Percentiles rank a stretch among this genome's conserved stretches.
Evolutionary conservation across 116 monocot genomes (phyloP).

Genomic region (Trichopus zeylanicus): DNA sequence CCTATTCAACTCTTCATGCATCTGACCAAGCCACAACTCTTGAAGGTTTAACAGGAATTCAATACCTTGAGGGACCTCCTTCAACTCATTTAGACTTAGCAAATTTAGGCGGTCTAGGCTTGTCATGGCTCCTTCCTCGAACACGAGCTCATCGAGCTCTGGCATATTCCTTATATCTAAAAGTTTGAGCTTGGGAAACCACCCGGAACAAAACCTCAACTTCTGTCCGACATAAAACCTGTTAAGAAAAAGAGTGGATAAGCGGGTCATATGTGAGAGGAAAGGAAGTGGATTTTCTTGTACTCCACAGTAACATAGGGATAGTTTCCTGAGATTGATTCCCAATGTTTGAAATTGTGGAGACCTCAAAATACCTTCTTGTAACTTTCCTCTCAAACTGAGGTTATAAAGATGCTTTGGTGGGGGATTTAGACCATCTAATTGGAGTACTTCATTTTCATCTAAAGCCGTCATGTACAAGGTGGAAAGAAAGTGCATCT

Average conservation of each 20-base stretch:
- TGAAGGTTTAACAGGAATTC: neutral
- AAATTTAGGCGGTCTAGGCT: neutral
- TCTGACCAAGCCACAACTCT: neutral
- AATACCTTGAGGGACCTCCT: neutral
- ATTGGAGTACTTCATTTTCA: neutral
- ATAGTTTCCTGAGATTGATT: neutral
- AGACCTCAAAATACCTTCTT: too few species aligned
- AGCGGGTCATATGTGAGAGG: neutral
- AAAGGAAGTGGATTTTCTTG: neutral
- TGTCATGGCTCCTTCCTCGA: neutral
- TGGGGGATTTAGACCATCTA: neutral
- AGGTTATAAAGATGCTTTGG: neutral
- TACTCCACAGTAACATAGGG: neutral
- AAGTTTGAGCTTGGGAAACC: too few species aligned
- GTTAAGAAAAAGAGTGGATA: neutral
- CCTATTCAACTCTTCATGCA: neutral
- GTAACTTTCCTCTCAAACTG: neutral
- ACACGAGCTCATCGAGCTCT: too few species aligned
- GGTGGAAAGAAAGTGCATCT: neutral
- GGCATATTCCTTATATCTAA: too few species aligned
- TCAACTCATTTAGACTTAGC: neutral
- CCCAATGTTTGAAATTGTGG: neutral
- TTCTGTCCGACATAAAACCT: too few species aligned
- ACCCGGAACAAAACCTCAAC: neutral
- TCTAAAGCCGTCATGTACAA: neutral